These are phyloP conservation scores for Eutypella sp. DNA, from an alignment of 2,329 filamentous ascomycete genomes.

Conservation along the genomic window DNA sequence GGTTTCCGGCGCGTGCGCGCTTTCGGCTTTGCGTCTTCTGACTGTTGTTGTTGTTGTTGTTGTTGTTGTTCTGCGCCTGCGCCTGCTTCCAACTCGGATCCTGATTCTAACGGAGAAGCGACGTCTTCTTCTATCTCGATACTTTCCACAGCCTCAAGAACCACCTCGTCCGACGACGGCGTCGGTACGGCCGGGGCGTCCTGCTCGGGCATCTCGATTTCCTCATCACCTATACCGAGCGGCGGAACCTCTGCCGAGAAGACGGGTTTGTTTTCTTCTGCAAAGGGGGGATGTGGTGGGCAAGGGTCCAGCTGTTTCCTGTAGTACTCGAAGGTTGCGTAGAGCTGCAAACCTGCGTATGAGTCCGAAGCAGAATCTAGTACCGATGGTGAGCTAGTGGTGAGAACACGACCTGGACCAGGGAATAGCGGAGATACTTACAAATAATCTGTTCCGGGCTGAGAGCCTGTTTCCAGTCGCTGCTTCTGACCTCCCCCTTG, in stretches of 20 bases:
- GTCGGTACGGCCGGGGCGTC: conserved; percentile 9
- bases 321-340: conserved; percentile 63
- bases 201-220: conserved; percentile 19
- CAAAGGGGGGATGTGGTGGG: conserved; percentile 65
- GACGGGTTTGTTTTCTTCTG: conserved; percentile 63
- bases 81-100: too few relatives aligned
- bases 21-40: background rate
- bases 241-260: conserved; percentile 42
- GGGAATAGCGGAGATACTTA: conserved; percentile 40
- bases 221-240: conserved; percentile 23
- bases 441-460: conserved; percentile 61
- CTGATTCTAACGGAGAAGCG: too few relatives aligned
- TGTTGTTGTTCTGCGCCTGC: too few relatives aligned
- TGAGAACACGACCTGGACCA: conserved; percentile 4
- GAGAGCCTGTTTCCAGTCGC: conserved; percentile 68
- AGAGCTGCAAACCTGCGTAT: conserved; percentile 74
- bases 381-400: conserved; percentile 21
- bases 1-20: conserved; percentile 7
- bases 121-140: conserved; percentile 17
- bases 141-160: conserved; percentile 15
- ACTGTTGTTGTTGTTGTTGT: background rate
- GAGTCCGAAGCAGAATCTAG: conserved; percentile 76
- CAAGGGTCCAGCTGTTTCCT: conserved; percentile 61
- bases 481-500: conserved; percentile 69
- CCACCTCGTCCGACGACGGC: conserved; percentile 12